phyloP scores from a whole-genome alignment of 2,329 filamentous ascomycete genomes.

The Drechslerella stenobrocha region DNA sequence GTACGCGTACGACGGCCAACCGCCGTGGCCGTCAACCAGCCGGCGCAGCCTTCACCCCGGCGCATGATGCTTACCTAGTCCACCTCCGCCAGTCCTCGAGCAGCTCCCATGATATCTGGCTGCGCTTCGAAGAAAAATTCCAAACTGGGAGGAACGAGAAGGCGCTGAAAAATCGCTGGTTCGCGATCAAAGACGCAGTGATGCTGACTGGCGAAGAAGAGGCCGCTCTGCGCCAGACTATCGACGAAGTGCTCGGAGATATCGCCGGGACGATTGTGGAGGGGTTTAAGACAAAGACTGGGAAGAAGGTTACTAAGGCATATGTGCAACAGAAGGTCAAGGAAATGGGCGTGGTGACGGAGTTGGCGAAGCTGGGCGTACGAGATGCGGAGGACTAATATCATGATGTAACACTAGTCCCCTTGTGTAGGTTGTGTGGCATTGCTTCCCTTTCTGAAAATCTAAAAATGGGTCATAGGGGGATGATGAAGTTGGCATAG shows the following conservation, averaged over 20 bases:
- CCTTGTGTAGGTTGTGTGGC: too few relatives aligned
- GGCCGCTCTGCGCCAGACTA: neutral
- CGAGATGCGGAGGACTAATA: conserved; percentile 1
- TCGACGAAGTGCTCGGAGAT: conserved; percentile 16
- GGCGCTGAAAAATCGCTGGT: conserved; percentile 16
- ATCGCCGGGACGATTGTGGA: conserved; percentile 12
- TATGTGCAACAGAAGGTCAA: conserved; percentile 36
- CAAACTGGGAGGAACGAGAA: conserved; percentile 12
- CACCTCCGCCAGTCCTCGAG: conserved; percentile 5
- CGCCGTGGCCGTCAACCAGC: neutral
- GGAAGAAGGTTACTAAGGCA: conserved; percentile 19
- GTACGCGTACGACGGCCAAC: too few relatives aligned
- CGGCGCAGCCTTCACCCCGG: conserved; percentile 2
- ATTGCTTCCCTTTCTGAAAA: too few relatives aligned
- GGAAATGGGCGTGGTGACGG: neutral
- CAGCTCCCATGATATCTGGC: conserved; percentile 1
- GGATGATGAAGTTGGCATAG: too few relatives aligned
- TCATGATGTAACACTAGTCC: too few relatives aligned
- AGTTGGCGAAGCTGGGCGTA: neutral
- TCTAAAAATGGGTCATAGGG: too few relatives aligned
- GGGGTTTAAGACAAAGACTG: conserved; percentile 11
- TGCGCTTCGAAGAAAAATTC: conserved; percentile 20
- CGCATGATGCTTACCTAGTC: conserved; percentile 18
- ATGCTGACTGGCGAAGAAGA: conserved; percentile 18
- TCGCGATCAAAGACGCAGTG: conserved; percentile 17